phyloP scores from a whole-genome alignment of 768 basidiomycete species.

The Termitomyces sp. region DNA sequence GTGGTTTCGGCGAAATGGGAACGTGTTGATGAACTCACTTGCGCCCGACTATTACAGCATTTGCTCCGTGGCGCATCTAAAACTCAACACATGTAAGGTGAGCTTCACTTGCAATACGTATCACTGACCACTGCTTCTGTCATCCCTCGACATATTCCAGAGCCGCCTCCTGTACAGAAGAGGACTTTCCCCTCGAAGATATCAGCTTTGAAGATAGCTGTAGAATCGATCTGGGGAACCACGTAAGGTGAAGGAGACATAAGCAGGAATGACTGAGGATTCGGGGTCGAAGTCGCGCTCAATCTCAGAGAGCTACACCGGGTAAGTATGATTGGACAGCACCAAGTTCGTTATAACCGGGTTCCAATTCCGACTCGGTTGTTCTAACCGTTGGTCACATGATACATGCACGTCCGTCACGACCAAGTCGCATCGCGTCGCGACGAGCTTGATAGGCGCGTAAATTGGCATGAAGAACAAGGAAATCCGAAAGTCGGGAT shows the following conservation, averaged over 20 bases:
- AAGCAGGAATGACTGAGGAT: neutral
- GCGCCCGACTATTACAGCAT: conserved; percentile 81
- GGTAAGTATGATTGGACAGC: no score
- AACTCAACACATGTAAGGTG: neutral
- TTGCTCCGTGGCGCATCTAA: conserved; percentile 82
- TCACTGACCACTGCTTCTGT: conserved; percentile 72
- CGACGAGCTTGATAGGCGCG: neutral
- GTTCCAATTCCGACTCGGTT: no score
- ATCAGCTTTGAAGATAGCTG: conserved; percentile 67
- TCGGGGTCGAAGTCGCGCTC: neutral
- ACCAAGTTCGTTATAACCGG: no score
- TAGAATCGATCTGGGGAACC: conserved; percentile 51
- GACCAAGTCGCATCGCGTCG: neutral
- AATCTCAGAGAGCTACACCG: neutral
- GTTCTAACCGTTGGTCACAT: neutral
- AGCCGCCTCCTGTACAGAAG: conserved; percentile 89
- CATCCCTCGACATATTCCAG: conserved; percentile 91
- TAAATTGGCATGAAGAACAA: neutral
- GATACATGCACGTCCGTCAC: neutral
- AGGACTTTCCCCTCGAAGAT: conserved; percentile 90
- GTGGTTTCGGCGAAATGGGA: neutral
- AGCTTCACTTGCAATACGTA: neutral
- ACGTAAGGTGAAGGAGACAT: conserved; percentile 44
- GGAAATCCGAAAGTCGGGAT: neutral
- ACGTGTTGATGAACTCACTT: conserved; percentile 52